Evolutionary conservation across 2,329 filamentous ascomycete genomes (phyloP), one percentile per base, ranked within the genome.

Genomic region (Fusarium poae): DNA sequence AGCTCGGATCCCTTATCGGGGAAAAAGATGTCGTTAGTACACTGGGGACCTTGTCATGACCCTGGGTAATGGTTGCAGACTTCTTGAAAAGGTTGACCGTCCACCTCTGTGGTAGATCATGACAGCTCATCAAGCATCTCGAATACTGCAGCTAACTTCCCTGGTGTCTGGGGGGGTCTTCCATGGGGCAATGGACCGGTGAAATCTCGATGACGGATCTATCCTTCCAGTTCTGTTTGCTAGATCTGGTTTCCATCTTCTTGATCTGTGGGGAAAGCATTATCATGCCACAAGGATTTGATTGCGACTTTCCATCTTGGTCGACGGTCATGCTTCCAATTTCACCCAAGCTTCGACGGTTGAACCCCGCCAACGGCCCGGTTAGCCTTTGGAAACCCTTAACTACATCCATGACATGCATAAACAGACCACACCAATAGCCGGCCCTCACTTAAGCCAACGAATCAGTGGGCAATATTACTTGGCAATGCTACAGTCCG

Each of bases 91-190:
- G 52, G 62, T 64, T 70, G 53, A 57, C 57, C 37, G 18, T 21
- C 34, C 3, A 51, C 34, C 30, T 42, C 32, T 34, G 30, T 45
- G 37, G 67, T 45, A 54, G 63, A 67, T 68, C 62, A 62, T 67
- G 65, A 72, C 72, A 74, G 65, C 71, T 60, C 72, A 74, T 55
- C 71, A 49, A 50, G 44, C 61, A 65, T 65, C 53, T 52, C n/a
- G 35, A 71, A 42, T 57, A 43, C 57, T 67, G 69, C 67, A 75
- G 72, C 64, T 53, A 53, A 25, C 53, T 54, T 35, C 51, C 34
- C 60, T 51, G 56, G 61, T 52, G 64, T 74, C 44, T 65, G 35
- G 58, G 59, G 35, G 58, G 59, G 50, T 61, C 57, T 59, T 30
- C 54, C 45, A 50, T 62, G 44, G 55, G 37, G 62, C 57, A 58